Base-by-base conservation (phyloP, 164 flowering plant species). In the Chimonanthus praecox region DNA sequence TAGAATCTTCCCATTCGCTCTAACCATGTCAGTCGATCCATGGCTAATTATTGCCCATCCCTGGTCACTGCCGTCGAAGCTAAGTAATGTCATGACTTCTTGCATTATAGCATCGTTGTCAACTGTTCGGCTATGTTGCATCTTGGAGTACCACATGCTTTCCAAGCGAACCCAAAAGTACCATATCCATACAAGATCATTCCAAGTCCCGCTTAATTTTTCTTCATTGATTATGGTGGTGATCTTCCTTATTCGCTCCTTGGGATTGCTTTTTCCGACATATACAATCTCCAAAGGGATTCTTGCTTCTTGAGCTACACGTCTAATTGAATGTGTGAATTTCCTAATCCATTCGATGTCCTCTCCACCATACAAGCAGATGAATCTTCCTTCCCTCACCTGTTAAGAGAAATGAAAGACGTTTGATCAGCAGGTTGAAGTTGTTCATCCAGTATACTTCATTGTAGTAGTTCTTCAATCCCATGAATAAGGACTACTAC, bases 41-140 rank as follows among this genome's bases (percentile, higher is more conserved):
- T 58, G 51, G 70, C 84, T 62, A 76, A 90, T 78, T 47, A 89
- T 78, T 1, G 91, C 94, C 97, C 94, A 91, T 1, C 90, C 90
- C 48, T 80, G 73, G 4, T 82, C 85, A 65, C 85, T 84, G 4
- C 84, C 79, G 70, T 86, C 88, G 73, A 75, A 89, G 80, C 83
- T 84, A 15, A 89, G 83, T 81, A 89, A 75, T 2, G 84, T 79
- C 81, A 82, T 75, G 51, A 89, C 79, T 72, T 85, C 88, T 71
- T 82, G 87, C 88, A 85, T 82, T 7, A 86, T 80, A 4, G 64
- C 70, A 70, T 87, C 87, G 58, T 75, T 74, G 58, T 81, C 87
- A 4, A 80, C 77, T 4, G 77, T 76, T 62, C 66, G 78, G 4
- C 87, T 83, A 7, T 81, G 84, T 58, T 86, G 87, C 60, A 78